These are phyloP conservation scores for Aspergillus tamarii DNA, from an alignment of 2,329 filamentous ascomycete species.

Conservation along the genomic window DNA sequence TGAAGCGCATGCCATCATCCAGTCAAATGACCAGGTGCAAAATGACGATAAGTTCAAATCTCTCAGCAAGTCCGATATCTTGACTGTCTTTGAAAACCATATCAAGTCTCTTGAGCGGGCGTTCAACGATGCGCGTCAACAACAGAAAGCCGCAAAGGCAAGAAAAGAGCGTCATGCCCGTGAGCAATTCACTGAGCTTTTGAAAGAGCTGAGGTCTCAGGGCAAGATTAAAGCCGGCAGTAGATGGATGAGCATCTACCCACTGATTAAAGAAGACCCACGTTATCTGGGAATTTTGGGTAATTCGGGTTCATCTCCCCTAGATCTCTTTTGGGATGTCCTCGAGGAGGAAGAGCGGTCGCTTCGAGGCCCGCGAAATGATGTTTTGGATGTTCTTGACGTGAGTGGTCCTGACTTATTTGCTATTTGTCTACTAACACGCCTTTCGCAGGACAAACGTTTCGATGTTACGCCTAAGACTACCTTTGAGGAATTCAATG, in stretches of 20 bases:
- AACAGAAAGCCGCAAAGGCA: conserved; percentile 78
- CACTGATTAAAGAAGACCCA: conserved; percentile 75
- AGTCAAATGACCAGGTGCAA: conserved; percentile 75
- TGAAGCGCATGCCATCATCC: conserved; percentile 81
- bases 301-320: conserved; percentile 78
- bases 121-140: conserved; percentile 88
- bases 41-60: conserved; percentile 82
- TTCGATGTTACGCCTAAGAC: conserved; percentile 89
- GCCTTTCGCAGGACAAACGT: conserved; percentile 70
- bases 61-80: conserved; percentile 84
- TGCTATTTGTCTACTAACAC: conserved; percentile 39
- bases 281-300: conserved; percentile 84
- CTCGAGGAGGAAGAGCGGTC: conserved; percentile 91
- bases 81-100: conserved; percentile 92
- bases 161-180: conserved; percentile 84
- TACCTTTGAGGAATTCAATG: conserved; percentile 83
- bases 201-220: conserved; percentile 72
- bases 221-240: conserved; percentile 86
- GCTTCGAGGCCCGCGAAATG: conserved; percentile 78
- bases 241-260: conserved; percentile 84
- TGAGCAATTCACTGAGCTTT: conserved; percentile 75
- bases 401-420: conserved; percentile 54
- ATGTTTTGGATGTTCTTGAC: conserved; percentile 85
- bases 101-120: conserved; percentile 89
- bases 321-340: conserved; percentile 95